These are phyloP conservation scores for Trichoderma breve DNA, from an alignment of 2,329 filamentous ascomycete genomes.

Conservation along the genomic window DNA sequence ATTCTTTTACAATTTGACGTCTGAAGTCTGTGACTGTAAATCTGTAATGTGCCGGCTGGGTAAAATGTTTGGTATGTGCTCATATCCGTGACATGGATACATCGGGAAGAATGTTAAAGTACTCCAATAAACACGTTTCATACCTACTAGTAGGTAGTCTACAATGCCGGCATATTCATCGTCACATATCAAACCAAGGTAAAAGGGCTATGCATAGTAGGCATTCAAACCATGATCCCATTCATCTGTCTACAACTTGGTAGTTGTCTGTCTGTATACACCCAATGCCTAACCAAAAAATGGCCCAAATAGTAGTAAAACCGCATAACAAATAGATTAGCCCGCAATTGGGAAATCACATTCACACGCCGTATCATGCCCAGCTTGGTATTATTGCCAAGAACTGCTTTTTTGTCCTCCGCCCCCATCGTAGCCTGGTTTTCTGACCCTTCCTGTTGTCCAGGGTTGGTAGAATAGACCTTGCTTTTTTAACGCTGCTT, in stretches of 20 bases:
- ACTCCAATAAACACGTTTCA: background rate
- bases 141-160: no score
- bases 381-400: background rate
- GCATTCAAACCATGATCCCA: background rate
- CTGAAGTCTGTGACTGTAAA: background rate
- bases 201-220: background rate
- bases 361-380: slow-evolving; percentile 8
- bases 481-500: slow-evolving; percentile 1
- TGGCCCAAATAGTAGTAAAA: background rate
- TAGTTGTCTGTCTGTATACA: background rate
- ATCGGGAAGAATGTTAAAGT: background rate
- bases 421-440: background rate
- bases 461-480: background rate
- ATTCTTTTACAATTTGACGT: background rate
- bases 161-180: background rate
- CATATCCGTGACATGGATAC: background rate
- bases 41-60: background rate
- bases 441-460: background rate
- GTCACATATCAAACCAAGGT: background rate
- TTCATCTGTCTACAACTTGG: background rate
- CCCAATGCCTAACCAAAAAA: background rate
- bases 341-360: slow-evolving; percentile 1
- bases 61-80: background rate
- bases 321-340: background rate
- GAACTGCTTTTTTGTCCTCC: background rate